Conservation (phyloP, 2,329 filamentous ascomycete species). For the Venturia oleaginea region DNA sequence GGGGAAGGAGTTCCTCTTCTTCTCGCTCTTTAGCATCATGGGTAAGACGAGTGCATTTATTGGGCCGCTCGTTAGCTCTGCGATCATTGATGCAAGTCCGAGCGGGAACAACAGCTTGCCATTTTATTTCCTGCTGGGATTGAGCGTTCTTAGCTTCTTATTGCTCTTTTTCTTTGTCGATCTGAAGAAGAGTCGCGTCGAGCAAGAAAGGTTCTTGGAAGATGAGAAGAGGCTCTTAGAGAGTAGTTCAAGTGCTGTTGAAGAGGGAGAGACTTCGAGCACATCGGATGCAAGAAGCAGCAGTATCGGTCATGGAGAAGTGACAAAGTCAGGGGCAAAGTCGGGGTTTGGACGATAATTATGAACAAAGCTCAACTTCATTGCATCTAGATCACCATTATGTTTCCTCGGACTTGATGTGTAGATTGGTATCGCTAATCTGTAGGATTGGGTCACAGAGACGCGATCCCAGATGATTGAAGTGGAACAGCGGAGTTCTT, state of each 20-base stretch:
- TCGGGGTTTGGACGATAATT: too few species aligned
- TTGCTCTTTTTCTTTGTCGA: conserved; percentile 49
- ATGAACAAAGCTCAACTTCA: too few species aligned
- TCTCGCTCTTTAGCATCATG: conserved; percentile 58
- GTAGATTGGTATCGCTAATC: too few species aligned
- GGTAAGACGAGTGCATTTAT: conserved; percentile 62
- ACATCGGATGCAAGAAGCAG: not conserved
- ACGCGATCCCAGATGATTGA: too few species aligned
- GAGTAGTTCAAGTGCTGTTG: conserved; percentile 7
- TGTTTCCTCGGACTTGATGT: too few species aligned
- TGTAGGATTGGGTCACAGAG: too few species aligned
- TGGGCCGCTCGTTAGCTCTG: conserved; percentile 57
- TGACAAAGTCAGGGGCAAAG: not conserved
- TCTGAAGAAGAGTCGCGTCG: conserved; percentile 49
- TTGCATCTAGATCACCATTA: too few species aligned
- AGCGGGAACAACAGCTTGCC: conserved; percentile 49
- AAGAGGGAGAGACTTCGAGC: not conserved
- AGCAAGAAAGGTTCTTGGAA: conserved; percentile 49
- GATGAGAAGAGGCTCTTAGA: conserved; percentile 21
- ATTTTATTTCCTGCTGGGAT: conserved; percentile 56
- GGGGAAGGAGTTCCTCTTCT: conserved; percentile 63
- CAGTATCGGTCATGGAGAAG: not conserved
- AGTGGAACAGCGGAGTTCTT: too few species aligned
- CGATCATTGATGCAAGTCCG: conserved; percentile 55
- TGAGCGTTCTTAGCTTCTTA: conserved; percentile 47